Conservation (phyloP, 192 early-diverging fungal genomes). For the Dissophora globulifera region DNA sequence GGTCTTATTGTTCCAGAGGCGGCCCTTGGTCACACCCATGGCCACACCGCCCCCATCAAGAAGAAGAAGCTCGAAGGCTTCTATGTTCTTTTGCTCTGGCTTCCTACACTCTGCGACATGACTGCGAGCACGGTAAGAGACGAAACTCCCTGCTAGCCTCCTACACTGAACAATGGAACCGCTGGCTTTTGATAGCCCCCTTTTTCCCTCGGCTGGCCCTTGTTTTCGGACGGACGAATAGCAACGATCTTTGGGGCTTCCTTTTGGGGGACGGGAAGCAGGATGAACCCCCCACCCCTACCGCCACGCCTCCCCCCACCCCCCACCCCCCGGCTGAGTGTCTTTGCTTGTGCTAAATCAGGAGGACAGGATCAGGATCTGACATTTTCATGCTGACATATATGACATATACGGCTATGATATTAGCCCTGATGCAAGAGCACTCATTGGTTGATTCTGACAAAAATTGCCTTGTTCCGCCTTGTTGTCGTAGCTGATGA, state of each 20-base stretch:
- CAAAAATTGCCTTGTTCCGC: neutral
- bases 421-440: too few relatives aligned
- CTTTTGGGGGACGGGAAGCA: neutral
- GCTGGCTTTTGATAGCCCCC: neutral
- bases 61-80: slow-evolving; percentile 65
- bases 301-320: too few relatives aligned
- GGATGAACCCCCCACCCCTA: too few relatives aligned
- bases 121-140: slow-evolving; percentile 75
- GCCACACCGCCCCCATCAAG: slow-evolving; percentile 4
- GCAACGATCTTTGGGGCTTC: too few relatives aligned
- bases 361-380: too few relatives aligned
- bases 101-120: slow-evolving; percentile 87
- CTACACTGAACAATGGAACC: neutral
- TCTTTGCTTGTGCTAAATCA: too few relatives aligned
- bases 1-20: slow-evolving; percentile 46
- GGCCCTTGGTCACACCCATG: slow-evolving; percentile 27
- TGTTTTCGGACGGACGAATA: too few relatives aligned
- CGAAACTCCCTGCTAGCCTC: neutral
- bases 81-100: slow-evolving; percentile 69
- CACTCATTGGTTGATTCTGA: too few relatives aligned
- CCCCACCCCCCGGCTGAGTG: too few relatives aligned
- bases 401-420: too few relatives aligned
- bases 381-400: too few relatives aligned
- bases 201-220: neutral
- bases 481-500: slow-evolving; percentile 84